Base-by-base conservation (phyloP, 805 yeast genomes). In the Jamesozyma spencerorum region DNA sequence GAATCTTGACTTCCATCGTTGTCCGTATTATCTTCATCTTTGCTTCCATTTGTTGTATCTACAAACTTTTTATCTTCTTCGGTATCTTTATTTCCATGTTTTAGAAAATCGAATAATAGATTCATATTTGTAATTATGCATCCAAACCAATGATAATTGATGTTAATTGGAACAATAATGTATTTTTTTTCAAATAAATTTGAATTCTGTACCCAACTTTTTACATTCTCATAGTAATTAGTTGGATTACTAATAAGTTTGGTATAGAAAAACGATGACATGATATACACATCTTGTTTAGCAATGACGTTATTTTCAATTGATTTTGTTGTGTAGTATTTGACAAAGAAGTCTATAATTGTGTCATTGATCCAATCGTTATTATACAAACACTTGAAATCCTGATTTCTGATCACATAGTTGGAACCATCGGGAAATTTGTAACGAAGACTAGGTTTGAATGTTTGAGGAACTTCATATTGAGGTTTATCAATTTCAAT, bases 321-420 rank as follows among this genome's bases (percentile, higher is more conserved):
- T 31, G 55, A 53, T 38, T 50, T 57, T 52, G 67, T 75, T 6
- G 75, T 68, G 47, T 71, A 74, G 54, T 70, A 81, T 42, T 75
- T 76, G 22, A 85, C 68, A 53, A 85, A 87, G 56, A 90, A 90
- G 58, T 86, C 95, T 41, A 92, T 80, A 37, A 92, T 66, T 0
- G 82, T 74, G 54, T 92, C 98, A 63, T 92, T 90, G 37, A 92
- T 75, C 88, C 95, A 90, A 46, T 83, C 85, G 36, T 79, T 79
- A 43, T 81, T 80, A 53, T 79, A 78, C 8, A 90, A 68, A 34
- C 96, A 82, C 46, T 75, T 75, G 58, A 83, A 85, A 55, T 92
- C 98, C 30, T 74, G 69, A 44, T 75, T 72, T 1, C 78, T 69
- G 7, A 90, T 72, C 4, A 72, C 70, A 47, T 83, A 71, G 1